phyloP scores from a whole-genome alignment of 148 eudicot species.

The Talinum fruticosum region DNA sequence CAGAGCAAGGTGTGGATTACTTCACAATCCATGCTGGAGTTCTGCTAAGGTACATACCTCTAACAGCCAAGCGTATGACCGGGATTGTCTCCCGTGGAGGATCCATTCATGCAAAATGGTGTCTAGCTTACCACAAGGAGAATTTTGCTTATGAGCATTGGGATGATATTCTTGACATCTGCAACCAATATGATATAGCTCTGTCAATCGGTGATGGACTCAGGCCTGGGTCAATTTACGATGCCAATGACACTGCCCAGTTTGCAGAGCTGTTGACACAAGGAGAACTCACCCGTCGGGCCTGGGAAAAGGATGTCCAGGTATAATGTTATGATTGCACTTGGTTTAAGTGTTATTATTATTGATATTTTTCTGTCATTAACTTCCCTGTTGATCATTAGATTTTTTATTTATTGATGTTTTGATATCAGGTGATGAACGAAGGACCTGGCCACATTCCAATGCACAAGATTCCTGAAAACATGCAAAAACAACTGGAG shows the following conservation, averaged over 20 bases:
- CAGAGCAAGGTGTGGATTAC: constrained; percentile 98
- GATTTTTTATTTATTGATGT: constrained; percentile 3
- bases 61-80: constrained; percentile 96
- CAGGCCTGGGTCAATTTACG: constrained; percentile 95
- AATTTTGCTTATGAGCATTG: constrained; percentile 99
- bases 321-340: constrained; percentile 26
- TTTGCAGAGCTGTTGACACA: constrained; percentile 97
- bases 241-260: constrained; percentile 97
- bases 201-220: constrained; percentile 96
- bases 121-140: constrained; percentile 91
- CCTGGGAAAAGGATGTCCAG: constrained; percentile 99
- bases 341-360: not conserved
- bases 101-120: constrained; percentile 98
- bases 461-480: constrained; percentile 94
- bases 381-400: not conserved
- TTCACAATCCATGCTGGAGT: constrained; percentile 98
- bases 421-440: constrained; percentile 77
- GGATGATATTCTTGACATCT: constrained; percentile 96
- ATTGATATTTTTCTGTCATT: not conserved
- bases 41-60: constrained; percentile 78
- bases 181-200: constrained; percentile 91
- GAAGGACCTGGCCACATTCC: constrained; percentile 99
- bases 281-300: constrained; percentile 92
- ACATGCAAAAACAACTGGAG: constrained; percentile 96
- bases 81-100: constrained; percentile 99